These are phyloP conservation scores for Myriosclerotinia scirpicola DNA, from an alignment of 2,329 filamentous ascomycete species.

Conservation along the genomic window DNA sequence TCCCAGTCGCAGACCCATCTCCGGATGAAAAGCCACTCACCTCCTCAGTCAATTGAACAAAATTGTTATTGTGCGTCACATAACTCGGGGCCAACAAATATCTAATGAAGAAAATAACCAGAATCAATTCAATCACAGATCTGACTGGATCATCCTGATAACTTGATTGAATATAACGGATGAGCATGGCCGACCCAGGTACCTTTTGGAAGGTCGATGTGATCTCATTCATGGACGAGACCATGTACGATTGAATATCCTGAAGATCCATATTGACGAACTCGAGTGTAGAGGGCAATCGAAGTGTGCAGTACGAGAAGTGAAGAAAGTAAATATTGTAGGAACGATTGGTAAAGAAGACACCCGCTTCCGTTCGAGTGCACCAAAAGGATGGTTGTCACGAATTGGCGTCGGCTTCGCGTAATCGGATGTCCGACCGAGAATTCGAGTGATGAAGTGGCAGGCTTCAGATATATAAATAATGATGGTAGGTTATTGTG, in stretches of 20 bases:
- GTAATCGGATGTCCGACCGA: constrained; percentile 21
- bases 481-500: neutral
- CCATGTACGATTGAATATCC: constrained; percentile 56
- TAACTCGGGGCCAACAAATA: constrained; percentile 92
- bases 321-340: neutral
- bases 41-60: constrained; percentile 85
- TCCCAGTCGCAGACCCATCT: neutral
- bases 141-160: constrained; percentile 97
- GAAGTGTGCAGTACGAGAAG: neutral
- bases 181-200: constrained; percentile 88
- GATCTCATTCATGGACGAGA: constrained; percentile 53
- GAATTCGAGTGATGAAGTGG: neutral
- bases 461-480: neutral
- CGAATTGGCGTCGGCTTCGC: constrained; percentile 17
- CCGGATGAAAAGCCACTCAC: constrained; percentile 41
- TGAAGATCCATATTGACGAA: constrained; percentile 58
- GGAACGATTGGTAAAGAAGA: neutral
- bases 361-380: constrained; percentile 3
- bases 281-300: neutral
- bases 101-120: constrained; percentile 92
- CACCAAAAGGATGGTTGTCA: constrained; percentile 7
- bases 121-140: constrained; percentile 86
- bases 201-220: constrained; percentile 78
- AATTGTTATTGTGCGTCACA: constrained; percentile 85
- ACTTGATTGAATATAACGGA: constrained; percentile 93